Conservation (phyloP, 2,329 filamentous ascomycete genomes). For the Lecanicillium sp. region DNA sequence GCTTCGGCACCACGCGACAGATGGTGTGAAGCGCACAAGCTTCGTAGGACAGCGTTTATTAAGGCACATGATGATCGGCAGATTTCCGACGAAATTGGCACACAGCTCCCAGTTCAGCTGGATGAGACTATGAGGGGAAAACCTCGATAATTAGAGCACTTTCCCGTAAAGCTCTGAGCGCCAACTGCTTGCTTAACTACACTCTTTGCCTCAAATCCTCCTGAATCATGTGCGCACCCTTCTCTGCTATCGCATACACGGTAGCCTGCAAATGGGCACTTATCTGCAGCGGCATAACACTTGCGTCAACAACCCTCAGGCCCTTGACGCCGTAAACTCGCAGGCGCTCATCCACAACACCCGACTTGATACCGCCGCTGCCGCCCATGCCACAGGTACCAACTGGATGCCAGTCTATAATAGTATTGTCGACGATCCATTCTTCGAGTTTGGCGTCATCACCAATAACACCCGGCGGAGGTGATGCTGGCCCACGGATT, state of each 20-base stretch:
- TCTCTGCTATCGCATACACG: slow-evolving; percentile 24
- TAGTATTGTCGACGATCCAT: slow-evolving; percentile 20
- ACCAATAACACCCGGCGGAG: slow-evolving; percentile 12
- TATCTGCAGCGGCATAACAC: slow-evolving; percentile 22
- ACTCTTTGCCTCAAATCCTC: slow-evolving; percentile 16
- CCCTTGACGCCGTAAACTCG: slow-evolving; percentile 20
- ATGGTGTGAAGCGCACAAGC: too few relatives aligned
- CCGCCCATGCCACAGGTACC: slow-evolving; percentile 27
- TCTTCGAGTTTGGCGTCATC: slow-evolving; percentile 13
- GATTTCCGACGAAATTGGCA: too few relatives aligned
- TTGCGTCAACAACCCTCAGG: slow-evolving; percentile 20
- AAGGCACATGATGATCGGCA: too few relatives aligned
- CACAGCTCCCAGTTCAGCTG: too few relatives aligned
- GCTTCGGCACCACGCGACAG: too few relatives aligned
- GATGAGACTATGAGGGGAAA: too few relatives aligned
- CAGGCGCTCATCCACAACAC: slow-evolving; percentile 22
- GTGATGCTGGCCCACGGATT: slow-evolving; percentile 22
- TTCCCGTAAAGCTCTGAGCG: too few relatives aligned
- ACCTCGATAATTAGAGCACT: too few relatives aligned
- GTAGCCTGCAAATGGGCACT: slow-evolving; percentile 19
- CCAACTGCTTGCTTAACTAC: too few relatives aligned
- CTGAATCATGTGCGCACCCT: slow-evolving; percentile 20
- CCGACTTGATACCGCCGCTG: slow-evolving; percentile 18
- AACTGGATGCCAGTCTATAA: slow-evolving; percentile 31
- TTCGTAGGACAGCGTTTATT: too few relatives aligned